Evolutionary conservation across 768 basidiomycete genomes (phyloP), one percentile per base, ranked within the genome.

Genomic region (Clavulina sp.): DNA sequence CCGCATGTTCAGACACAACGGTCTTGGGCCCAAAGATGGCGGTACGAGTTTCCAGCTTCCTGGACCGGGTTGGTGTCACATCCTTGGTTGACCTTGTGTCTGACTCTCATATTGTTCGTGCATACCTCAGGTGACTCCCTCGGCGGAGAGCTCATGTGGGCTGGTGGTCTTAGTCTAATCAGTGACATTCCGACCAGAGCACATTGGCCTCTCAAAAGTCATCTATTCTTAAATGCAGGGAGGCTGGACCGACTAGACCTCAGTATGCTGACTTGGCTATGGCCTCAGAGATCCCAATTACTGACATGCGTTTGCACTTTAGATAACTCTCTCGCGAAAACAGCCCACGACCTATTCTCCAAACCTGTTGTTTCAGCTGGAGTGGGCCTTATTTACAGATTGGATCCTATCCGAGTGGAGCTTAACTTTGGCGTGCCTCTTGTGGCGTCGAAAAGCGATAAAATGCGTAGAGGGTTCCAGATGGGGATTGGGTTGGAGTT

Each of bases 381-480:
- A 4, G 59, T 89, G 9, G 91, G 89, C 3, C 66, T 95, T 16
- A 74, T 92, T 30, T 92, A 89, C 60, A 71, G 77, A 32, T 80
- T 89, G 57, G 81, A 86, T 54, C 81, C 85, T 3, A 71, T 87
- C 19, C 72, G 91, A n/a, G 71, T 88, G 26, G 91, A 95, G 64
- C 69, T 87, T 53, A 93, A 92, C 63, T 74, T 93, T 56, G 86
- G 88, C 4, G 70, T 93, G 32, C 89, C 89, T 4, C 68, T 95
- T 2, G 73, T 80, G 2, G 74, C 77, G 2, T 75, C 74, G 41
- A 73, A 69, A 59, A 76, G 75, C 51, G 88, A 86, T 63, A 77
- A 76, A 5, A 59, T 65, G 51, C 71, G 76, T 59, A 77, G 73
- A 59, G 88, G 87, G 5, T 66, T 87, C 41, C 84, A 84, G 63